Percentiles rank a stretch among this genome's conserved stretches.
phyloP scores from a whole-genome alignment of 306 rosid species.

The Sechiopsis laciniata region DNA sequence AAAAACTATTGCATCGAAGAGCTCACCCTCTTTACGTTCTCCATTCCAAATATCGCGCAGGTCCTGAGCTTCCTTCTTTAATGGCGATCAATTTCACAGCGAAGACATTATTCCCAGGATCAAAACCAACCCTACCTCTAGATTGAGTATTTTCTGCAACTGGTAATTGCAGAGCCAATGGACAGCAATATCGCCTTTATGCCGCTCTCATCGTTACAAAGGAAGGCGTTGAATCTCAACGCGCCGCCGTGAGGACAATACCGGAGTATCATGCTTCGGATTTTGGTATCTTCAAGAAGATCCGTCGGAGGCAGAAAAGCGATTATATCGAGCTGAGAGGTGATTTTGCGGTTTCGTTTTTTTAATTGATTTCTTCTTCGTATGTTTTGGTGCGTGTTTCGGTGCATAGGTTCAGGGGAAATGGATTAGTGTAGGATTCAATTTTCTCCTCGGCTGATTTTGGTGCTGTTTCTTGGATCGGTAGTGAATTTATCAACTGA shows the following conservation, averaged over 20 bases:
- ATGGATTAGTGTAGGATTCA: neutral
- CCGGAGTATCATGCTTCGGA: constrained; percentile 35
- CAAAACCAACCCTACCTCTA: constrained; percentile 13
- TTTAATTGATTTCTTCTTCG: neutral
- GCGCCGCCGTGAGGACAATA: constrained; percentile 13
- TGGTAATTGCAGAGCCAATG: neutral
- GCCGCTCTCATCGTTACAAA: neutral
- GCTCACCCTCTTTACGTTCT: neutral
- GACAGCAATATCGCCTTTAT: neutral
- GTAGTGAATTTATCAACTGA: neutral
- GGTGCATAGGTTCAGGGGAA: constrained; percentile 14
- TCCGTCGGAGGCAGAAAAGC: constrained; percentile 71
- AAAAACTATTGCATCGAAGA: neutral
- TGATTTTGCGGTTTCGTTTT: constrained; percentile 15
- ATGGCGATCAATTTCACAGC: constrained; percentile 49
- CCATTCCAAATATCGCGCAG: constrained; percentile 23
- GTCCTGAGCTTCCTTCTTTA: constrained; percentile 15
- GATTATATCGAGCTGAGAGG: constrained; percentile 88
- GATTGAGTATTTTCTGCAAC: neutral
- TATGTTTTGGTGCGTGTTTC: neutral
- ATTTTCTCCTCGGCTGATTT: neutral
- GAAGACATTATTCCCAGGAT: constrained; percentile 24
- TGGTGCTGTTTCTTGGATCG: constrained; percentile 1
- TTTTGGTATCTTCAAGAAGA: constrained; percentile 53
- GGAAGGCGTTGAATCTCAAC: neutral